Base-by-base conservation (phyloP, 2,329 filamentous ascomycete species). In the Leptographium radiaticola region DNA sequence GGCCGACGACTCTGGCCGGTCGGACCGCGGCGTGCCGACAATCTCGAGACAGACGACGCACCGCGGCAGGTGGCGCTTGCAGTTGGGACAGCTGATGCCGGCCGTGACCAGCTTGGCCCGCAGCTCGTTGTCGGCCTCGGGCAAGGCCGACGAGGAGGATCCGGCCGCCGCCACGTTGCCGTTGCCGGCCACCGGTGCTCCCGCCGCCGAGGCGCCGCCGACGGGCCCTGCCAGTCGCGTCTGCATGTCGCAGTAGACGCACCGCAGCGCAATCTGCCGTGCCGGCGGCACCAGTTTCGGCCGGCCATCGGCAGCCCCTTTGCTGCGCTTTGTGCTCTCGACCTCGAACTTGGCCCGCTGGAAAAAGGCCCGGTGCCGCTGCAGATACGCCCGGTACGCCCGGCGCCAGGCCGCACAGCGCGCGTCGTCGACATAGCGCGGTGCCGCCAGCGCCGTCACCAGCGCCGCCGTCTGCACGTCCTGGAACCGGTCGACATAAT, bases 401-500 rank as follows among this genome's bases (percentile, higher is more conserved):
- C 75, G 79, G 53, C 85, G 83, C 85, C 87, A 91, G 53, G 84
- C 80, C 11, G 76, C 74, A 68, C 84, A 88, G 58, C 88, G 83
- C 45, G 84, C 72, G 65, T 93, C 88, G 66, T 86, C 79, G 59
- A 91, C 82, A 66, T 88, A 91, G 10, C 81, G 76, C 0, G 87
- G 87, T 54, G 82, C 80, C 59, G 84, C 86, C 65, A 86, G 83
- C 13, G 84, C 84, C 55, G 87, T 78, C 56, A 88, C 78, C 2
- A 93, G 73, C 0, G 86, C 84, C 2, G 87, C 85, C 1, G 87
- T 89, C 68, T 94, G 88, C 30, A 87, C 75, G 65, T 91, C 87
- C 63, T 82, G 76, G 65, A 85, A 89, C 60, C 84, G 85, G 60
- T 83, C 76, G 47, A 93, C 77, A 66, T 89, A 89, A 51, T 80